Percentiles rank a stretch among this genome's conserved stretches.
phyloP scores from a whole-genome alignment of 1,139 yeast genomes.

The Zygosaccharomyces pseudobailii region DNA sequence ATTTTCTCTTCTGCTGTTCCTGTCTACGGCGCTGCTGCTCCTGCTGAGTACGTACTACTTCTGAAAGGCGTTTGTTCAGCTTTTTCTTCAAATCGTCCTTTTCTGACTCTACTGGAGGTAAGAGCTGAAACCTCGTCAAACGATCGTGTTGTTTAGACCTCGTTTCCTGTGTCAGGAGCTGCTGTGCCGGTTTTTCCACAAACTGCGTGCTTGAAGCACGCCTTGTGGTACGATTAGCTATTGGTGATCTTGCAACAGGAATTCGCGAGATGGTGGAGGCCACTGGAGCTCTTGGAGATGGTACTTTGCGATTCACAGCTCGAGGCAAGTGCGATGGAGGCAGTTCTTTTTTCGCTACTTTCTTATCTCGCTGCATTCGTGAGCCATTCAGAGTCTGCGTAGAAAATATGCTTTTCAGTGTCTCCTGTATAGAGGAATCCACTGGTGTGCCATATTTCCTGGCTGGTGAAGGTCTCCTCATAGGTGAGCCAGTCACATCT shows the following conservation, averaged over 20 bases:
- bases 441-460: constrained; percentile 5
- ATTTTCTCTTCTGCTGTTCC: constrained; percentile 26
- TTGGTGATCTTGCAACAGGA: neutral
- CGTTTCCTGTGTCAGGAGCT: neutral
- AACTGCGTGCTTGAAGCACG: neutral
- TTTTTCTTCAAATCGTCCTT: constrained; percentile 29
- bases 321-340: neutral
- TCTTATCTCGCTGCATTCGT: neutral
- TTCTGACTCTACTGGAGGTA: constrained; percentile 24
- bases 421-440: constrained; percentile 28
- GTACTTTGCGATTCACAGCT: neutral
- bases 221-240: neutral
- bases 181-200: neutral
- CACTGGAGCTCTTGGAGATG: neutral
- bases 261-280: neutral
- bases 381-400: constrained; percentile 6
- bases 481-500: constrained; percentile 30
- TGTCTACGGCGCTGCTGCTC: constrained; percentile 26
- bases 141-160: constrained; percentile 14
- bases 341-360: neutral
- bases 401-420: constrained; percentile 29
- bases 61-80: constrained; percentile 30
- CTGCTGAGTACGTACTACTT: constrained; percentile 32
- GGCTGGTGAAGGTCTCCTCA: constrained; percentile 11
- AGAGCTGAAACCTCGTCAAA: constrained; percentile 28